Base-by-base conservation (phyloP, 108 stramenopile genomes). In the Nannochloropsis salina region DNA sequence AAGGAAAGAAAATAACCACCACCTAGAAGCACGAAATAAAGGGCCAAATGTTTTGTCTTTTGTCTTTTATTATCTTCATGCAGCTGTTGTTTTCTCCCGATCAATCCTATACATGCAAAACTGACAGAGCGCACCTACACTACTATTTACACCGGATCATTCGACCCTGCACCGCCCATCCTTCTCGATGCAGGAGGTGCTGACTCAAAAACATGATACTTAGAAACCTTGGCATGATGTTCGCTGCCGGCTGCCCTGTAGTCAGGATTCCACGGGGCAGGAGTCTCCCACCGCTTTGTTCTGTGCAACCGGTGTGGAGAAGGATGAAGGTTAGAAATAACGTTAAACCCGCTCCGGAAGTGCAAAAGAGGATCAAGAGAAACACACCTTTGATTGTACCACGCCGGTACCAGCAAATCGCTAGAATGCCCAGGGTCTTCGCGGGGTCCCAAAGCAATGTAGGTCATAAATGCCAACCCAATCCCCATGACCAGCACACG, bases 261-360 rank as follows among this genome's bases (percentile, higher is more conserved):
- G 61, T 3, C 61, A n/a, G 61, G 61, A n/a, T 74, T n/a, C 61
- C 61, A 74, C 61, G 61, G 61, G 20, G 61, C 61, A n/a, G 61
- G 61, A 15, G 61, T 74, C 61, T 74, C 61, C 61, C 61, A 74
- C 4, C 61, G 61, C n/a, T 74, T 74, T 74, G 61, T 74, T 74
- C 61, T 74, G 61, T 74, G 61, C 8, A n/a, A 31, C 31, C 31
- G 31, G 31, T n/a, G 61, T 6, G 61, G n/a, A 3, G n/a, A 74
- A 74, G 61, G 61, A 74, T 15, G 61, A 74, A n/a, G 8, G 61
- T 4, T 74, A 74, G 61, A 8, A n/a, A 74, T 74, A 2, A 6
- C 15, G 4, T 6, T 6, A 74, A 31, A n/a, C 20, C 61, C n/a
- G 61, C 61, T 2, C 15, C 0, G 61, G 0, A 4, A 74, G n/a